Evolutionary conservation across 176 grass and related monocot species (phyloP), one percentile per base, ranked within the genome.

Genomic region (Bromus sterilis): DNA sequence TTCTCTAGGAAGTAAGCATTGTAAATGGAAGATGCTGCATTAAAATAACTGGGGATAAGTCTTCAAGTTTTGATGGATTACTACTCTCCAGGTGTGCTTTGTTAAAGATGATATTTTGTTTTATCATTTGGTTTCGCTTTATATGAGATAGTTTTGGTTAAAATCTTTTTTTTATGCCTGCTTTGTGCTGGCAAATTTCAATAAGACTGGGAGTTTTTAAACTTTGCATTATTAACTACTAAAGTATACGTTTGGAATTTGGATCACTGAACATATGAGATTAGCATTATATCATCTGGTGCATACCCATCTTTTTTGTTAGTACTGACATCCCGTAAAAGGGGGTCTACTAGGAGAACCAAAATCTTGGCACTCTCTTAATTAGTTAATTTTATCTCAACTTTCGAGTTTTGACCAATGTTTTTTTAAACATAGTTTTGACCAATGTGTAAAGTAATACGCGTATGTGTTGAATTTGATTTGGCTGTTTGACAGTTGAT

Each of bases 11-110:
- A 89, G 77, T 91, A 80, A 91, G 86, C 84, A 86, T 67, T 76
- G 84, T 89, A 87, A 94, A 91, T 87, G 92, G 89, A 60, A 84
- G 92, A 79, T 91, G 89, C 81, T 94, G 92, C 61, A 78, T 94
- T 34, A 89, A 85, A 79, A 69, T 83, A 66, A 76, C 82, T 15
- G 60, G 66, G 37, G 68, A 82, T 72, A 77, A 84, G 14, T 86
- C 78, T 39, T 74, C 53, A 9, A 51, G 4, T 63, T 89, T 94
- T 59, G 73, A 89, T 43, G 92, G 92, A 73, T 62, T 91, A 82
- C 80, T 94, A 40, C 78, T 94, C 42, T 89, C 92, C 77, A 94
- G 92, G 92, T 94, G n/a, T 76, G 49, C 44, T 77, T 78, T 23
- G 39, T 6, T 30, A 31, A 40, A 46, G 11, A 72, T 29, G 8